phyloP scores from a whole-genome alignment of 306 rosid genomes.

The Boehmeria nivea region DNA sequence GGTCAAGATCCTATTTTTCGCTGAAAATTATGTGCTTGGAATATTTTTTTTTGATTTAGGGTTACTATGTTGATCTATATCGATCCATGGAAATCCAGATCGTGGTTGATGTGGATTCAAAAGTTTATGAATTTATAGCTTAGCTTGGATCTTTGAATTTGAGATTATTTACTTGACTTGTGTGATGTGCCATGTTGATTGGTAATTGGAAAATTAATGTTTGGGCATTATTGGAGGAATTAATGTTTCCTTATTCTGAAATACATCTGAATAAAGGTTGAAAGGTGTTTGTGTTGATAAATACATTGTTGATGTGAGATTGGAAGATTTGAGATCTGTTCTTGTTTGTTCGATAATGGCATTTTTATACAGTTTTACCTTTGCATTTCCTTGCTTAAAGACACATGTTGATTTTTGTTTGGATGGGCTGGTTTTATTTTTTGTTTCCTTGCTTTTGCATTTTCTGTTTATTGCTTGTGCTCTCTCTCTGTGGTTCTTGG shows the following conservation, averaged over 20 bases:
- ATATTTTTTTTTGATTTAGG: background rate
- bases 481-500: background rate
- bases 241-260: background rate
- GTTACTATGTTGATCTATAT: conserved; percentile 5
- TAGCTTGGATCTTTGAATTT: background rate
- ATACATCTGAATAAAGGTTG: too few relatives aligned
- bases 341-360: background rate
- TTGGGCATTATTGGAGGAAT: background rate
- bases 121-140: background rate
- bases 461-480: background rate
- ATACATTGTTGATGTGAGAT: background rate
- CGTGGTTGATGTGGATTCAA: background rate
- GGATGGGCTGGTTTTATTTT: background rate
- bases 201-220: background rate
- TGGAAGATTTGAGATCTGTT: background rate
- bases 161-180: background rate
- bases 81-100: background rate
- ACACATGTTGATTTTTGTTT: background rate
- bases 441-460: background rate
- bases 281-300: background rate
- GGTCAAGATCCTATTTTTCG: background rate
- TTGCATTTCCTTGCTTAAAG: too few relatives aligned
- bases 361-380: too few relatives aligned
- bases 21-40: background rate
- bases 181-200: background rate